Percentiles rank a stretch among this genome's conserved stretches.
These are phyloP conservation scores for Fonsecaea monophora DNA, from an alignment of 2,329 filamentous ascomycete genomes.

Conservation along the genomic window DNA sequence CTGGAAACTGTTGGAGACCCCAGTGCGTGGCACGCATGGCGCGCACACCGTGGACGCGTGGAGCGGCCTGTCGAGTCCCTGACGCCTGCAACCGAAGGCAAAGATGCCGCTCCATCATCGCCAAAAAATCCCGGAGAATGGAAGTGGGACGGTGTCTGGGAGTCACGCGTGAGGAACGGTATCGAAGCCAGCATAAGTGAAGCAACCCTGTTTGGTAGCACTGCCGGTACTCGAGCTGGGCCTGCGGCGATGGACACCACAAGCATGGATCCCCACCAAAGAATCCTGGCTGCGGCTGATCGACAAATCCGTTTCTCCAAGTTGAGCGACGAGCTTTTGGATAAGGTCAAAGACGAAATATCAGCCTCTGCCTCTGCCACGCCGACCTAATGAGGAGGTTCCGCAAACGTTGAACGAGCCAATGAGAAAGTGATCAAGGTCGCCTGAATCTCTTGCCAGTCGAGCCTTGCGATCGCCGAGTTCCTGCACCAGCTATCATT, in stretches of 20 bases:
- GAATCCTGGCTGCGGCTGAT: slow-evolving; percentile 24
- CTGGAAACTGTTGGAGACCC: slow-evolving; percentile 85
- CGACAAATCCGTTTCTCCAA: slow-evolving; percentile 70
- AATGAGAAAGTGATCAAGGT: not conserved
- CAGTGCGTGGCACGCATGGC: slow-evolving; percentile 94
- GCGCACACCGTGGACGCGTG: slow-evolving; percentile 66
- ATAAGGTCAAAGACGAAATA: slow-evolving; percentile 51
- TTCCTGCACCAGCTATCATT: not conserved
- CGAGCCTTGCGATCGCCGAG: slow-evolving; percentile 1
- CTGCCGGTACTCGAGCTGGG: slow-evolving; percentile 75
- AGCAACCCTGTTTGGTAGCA: slow-evolving; percentile 73
- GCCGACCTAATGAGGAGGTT: slow-evolving; percentile 61
- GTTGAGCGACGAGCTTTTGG: slow-evolving; percentile 66
- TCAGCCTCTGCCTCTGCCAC: slow-evolving; percentile 8
- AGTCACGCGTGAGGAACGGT: slow-evolving; percentile 81
- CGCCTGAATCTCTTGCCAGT: not conserved
- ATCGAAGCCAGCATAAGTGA: slow-evolving; percentile 80
- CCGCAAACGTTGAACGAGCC: slow-evolving; percentile 42
- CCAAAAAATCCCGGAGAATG: slow-evolving; percentile 74
- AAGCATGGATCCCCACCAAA: slow-evolving; percentile 24
- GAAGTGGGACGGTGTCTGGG: slow-evolving; percentile 99
- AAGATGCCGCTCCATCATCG: slow-evolving; percentile 29
- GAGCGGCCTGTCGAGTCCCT: slow-evolving; percentile 27
- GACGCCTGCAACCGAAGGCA: slow-evolving; percentile 30
- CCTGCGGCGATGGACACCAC: slow-evolving; percentile 14